Evolutionary conservation across 2,329 filamentous ascomycete species (phyloP), one percentile per base, ranked within the genome.

Genomic region (Colletotrichum kahawae): DNA sequence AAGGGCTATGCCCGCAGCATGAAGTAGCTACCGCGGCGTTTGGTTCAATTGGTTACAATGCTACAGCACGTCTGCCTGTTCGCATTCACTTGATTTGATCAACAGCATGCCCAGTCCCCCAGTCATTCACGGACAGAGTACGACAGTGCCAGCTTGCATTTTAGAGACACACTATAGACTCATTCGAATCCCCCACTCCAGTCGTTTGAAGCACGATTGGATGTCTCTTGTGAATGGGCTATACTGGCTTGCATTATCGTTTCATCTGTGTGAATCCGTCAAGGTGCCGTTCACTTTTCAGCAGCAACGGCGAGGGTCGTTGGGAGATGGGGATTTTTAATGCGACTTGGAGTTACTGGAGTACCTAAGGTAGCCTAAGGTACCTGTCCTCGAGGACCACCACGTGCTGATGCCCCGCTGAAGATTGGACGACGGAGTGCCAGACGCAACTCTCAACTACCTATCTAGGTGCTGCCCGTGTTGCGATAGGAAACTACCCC

Each of bases 11-110:
- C 16, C 5, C n/a, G 7, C 43, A 65, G 60, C 29, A 67, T 65
- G 70, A 24, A 63, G 33, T 67, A 66, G 64, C 59, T 34, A 54
- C 56, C 27, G 43, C 43, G 63, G 74, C 76, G 71, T 71, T 62
- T 12, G 21, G 57, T 34, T 66, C 36, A 66, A 27, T 24, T 16
- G 29, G 27, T 60, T 27, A 43, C 38, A 12, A 27, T 8, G 34
- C 54, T 21, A 56, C 56, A 67, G 43, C 10, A 21, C 31, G 38
- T 27, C 27, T 29, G 51, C 33, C 27, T 29, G 8, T 9, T 43
- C 43, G 59, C 54, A 60, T 66, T 24, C 21, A 38, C n/a, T 6
- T n/a, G 48, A 16, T 36, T 57, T 7, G 48, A 8, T 67, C 48
- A 16, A 38, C 27, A 16, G 29, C 27, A 16, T 38, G 38, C 27